These are phyloP conservation scores for Haplosporangium sp. DNA, from an alignment of 371 early-diverging fungal species.

Conservation along the genomic window DNA sequence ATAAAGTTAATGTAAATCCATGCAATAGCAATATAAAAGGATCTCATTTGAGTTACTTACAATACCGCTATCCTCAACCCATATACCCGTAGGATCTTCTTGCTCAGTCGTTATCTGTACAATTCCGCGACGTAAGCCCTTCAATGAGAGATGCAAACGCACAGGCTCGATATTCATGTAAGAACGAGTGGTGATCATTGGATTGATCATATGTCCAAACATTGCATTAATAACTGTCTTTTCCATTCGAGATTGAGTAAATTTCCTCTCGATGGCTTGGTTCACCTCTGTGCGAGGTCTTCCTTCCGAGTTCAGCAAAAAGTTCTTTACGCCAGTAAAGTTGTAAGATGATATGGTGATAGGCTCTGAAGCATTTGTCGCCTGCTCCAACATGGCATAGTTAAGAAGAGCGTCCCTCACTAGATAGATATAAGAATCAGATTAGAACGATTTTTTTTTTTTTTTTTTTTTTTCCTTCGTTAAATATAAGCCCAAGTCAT, in stretches of 20 bases:
- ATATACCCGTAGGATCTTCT: constrained; percentile 67
- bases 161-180: constrained; percentile 82
- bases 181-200: constrained; percentile 83
- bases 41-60: constrained; percentile 52
- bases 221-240: constrained; percentile 75
- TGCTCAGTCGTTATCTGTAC: constrained; percentile 67
- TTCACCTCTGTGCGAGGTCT: constrained; percentile 72
- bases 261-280: constrained; percentile 56
- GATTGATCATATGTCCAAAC: constrained; percentile 82
- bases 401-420: constrained; percentile 82
- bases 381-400: constrained; percentile 81
- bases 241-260: constrained; percentile 67
- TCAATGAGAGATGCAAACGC: constrained; percentile 70
- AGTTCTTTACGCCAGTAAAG: constrained; percentile 67
- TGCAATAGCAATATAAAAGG: constrained; percentile 1
- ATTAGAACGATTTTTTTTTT: neutral
- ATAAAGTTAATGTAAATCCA: neutral
- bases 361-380: constrained; percentile 65
- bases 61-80: constrained; percentile 85
- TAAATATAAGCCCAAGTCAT: constrained; percentile 16
- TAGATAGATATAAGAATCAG: constrained; percentile 19
- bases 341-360: constrained; percentile 32
- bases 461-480: neutral
- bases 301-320: constrained; percentile 78
- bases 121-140: constrained; percentile 75